Evolutionary conservation across 2,329 filamentous ascomycete species (phyloP).

Genomic region (Colletotrichum sidae): DNA sequence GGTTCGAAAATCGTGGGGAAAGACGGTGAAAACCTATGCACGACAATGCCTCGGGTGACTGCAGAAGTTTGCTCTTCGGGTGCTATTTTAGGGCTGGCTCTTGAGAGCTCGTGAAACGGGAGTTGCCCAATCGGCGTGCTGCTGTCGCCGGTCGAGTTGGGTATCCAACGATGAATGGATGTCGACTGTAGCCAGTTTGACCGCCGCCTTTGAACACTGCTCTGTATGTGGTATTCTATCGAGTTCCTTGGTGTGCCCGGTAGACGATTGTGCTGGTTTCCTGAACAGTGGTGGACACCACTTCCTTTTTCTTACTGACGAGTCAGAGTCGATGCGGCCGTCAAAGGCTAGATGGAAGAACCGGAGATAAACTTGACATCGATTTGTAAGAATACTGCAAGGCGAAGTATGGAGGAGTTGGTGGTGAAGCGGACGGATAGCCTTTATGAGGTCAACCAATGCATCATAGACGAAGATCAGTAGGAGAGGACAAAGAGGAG

Average conservation of each 20-base stretch:
- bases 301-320: slow-evolving; percentile 18
- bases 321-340: slow-evolving; percentile 11
- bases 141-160: background rate
- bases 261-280: slow-evolving; percentile 1
- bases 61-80: slow-evolving; percentile 15
- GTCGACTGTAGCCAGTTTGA: no score
- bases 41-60: slow-evolving; percentile 15
- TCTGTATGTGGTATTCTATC: no score
- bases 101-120: background rate
- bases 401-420: no score
- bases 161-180: no score
- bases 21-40: background rate
- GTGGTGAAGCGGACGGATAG: no score
- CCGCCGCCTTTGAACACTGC: no score
- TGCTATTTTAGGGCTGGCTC: slow-evolving; percentile 10
- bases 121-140: background rate
- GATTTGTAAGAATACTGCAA: background rate
- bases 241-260: background rate
- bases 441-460: slow-evolving; percentile 28
- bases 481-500: slow-evolving; percentile 25
- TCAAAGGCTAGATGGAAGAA: slow-evolving; percentile 2
- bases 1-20: slow-evolving; percentile 9
- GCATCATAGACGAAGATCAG: slow-evolving; percentile 31
- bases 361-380: background rate
- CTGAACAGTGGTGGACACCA: background rate